Evolutionary conservation across 78 protist species (phyloP).

Genomic region (Dictyostelium brefeldianum): DNA sequence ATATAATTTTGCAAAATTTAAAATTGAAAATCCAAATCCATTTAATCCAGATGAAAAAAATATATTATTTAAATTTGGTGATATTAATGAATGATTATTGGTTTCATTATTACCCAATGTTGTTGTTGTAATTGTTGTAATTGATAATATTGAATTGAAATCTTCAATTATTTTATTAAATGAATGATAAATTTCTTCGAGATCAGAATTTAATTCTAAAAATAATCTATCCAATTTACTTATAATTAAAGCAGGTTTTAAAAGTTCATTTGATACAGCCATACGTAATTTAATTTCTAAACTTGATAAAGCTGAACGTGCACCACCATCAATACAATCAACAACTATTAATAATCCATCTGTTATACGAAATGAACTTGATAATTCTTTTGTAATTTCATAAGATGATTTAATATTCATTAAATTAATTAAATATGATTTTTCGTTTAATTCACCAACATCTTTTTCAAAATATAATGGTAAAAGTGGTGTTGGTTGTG

Average conservation of each 20-base stretch:
- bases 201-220: slow-evolving; percentile 74
- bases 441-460: too few relatives aligned
- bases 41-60: slow-evolving; percentile 89
- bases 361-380: slow-evolving; percentile 90
- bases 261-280: slow-evolving; percentile 51
- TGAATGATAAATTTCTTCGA: slow-evolving; percentile 86
- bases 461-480: too few relatives aligned
- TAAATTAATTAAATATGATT: slow-evolving; percentile 90
- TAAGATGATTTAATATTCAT: slow-evolving; percentile 97
- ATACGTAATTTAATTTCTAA: too few relatives aligned
- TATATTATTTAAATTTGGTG: slow-evolving; percentile 86
- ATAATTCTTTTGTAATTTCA: slow-evolving; percentile 91
- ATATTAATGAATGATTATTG: slow-evolving; percentile 92
- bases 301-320: slow-evolving; percentile 81
- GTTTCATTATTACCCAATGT: too few relatives aligned
- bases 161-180: slow-evolving; percentile 82
- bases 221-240: slow-evolving; percentile 91
- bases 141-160: slow-evolving; percentile 91
- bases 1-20: slow-evolving; percentile 62
- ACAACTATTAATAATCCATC: slow-evolving; percentile 97
- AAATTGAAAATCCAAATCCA: slow-evolving; percentile 92
- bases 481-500: too few relatives aligned
- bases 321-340: slow-evolving; percentile 95
- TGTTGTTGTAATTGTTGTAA: neutral
- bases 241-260: slow-evolving; percentile 87